Evolutionary conservation across 2,329 filamentous ascomycete species (phyloP), one percentile per base, ranked within the genome.

Genomic region (Rhynchosporium graminicola): DNA sequence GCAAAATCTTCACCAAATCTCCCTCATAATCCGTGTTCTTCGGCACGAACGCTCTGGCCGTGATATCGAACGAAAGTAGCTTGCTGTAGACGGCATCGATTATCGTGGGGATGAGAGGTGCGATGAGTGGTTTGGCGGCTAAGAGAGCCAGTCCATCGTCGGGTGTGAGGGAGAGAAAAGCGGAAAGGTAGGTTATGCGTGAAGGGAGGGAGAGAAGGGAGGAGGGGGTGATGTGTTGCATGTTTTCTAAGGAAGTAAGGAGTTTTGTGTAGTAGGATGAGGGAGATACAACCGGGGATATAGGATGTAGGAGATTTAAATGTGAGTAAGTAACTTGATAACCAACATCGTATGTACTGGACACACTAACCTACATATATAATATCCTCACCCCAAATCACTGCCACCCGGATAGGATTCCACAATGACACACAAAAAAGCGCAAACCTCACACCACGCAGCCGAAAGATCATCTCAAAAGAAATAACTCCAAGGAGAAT

Each of bases 71-170:
- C 71, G 87, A 84, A 10, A 94, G 80, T 0, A 95, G 82, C 74
- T 94, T 94, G 72, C 87, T 87, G 79, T 94, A 95, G 40, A 94
- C 89, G 64, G 92, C 90, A 76, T 93, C 92, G 71, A 94, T 90
- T 28, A 95, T 83, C 51, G 90, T 87, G 0, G 91, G 91, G 66
- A 94, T 92, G 38, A 94, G 83, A n/a, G 87, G 70, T 7, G 69
- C 69, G 31, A 76, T 61, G 13, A 74, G 66, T 1, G 74, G 71
- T 40, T 67, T 69, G 0, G 73, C 68, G 4, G 67, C 69, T 28
- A 71, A 61, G 5, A 76, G 69, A 20, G 68, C 71, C n/a, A 69
- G 67, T 12, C 68, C 69, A 29, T 76, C 74, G 12, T 43, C 58
- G 4, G 64, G 3, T 6, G 68, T 73, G 63, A 75, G 68, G 29